These are phyloP conservation scores for Mycosarcoma mackinlayi DNA, from an alignment of 1,284 basidiomycete genomes.

Conservation along the genomic window DNA sequence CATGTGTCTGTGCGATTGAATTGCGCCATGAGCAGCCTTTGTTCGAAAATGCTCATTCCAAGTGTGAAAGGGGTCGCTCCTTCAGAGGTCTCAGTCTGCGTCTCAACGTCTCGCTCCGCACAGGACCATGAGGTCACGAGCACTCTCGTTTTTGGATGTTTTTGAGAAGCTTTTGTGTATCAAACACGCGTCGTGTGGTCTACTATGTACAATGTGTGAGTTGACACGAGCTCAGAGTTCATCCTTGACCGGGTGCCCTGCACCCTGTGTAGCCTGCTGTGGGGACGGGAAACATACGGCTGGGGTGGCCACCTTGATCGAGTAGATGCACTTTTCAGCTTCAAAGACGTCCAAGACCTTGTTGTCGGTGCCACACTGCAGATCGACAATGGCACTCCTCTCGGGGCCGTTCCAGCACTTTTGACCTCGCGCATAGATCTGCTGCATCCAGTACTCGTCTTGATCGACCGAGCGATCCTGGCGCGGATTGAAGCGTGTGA, in stretches of 20 bases:
- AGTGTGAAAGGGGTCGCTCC: too few species aligned
- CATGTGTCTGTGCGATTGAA: too few species aligned
- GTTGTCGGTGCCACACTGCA: constrained; percentile 88
- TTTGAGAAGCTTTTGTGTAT: too few species aligned
- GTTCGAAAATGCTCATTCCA: too few species aligned
- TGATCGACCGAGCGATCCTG: constrained; percentile 78
- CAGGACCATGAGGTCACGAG: too few species aligned
- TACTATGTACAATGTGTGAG: too few species aligned
- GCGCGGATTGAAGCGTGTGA: constrained; percentile 72
- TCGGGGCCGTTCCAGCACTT: constrained; percentile 97
- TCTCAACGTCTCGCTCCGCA: too few species aligned
- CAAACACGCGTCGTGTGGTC: too few species aligned
- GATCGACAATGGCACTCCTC: constrained; percentile 80
- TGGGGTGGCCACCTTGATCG: constrained; percentile 85
- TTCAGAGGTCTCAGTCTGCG: too few species aligned
- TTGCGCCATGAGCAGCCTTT: too few species aligned
- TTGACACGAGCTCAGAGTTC: constrained; percentile 12
- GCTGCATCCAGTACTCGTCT: constrained; percentile 81
- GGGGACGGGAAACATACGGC: constrained; percentile 77
- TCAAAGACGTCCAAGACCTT: constrained; percentile 83
- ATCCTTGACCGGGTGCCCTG: constrained; percentile 18
- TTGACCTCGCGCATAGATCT: constrained; percentile 81
- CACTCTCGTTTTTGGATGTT: too few species aligned
- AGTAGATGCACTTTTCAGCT: constrained; percentile 94
- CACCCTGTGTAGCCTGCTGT: constrained; percentile 2